phyloP scores from a whole-genome alignment of 805 yeast species.

The Schizosaccharomyces cryophilus region DNA sequence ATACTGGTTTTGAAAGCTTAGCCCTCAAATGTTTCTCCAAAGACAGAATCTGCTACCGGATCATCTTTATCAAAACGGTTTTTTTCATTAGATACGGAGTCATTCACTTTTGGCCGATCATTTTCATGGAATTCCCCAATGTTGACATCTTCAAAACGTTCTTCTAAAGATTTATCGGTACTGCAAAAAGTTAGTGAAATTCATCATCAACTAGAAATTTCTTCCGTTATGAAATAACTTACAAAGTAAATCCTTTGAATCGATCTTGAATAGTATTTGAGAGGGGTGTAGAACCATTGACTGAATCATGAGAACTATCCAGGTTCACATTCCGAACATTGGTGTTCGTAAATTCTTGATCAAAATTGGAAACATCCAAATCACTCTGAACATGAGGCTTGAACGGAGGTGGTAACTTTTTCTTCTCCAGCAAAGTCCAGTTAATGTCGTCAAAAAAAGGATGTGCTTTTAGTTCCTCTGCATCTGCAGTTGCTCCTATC shows the following conservation, averaged over 20 bases:
- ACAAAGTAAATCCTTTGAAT: slow-evolving; percentile 77
- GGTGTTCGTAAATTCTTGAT: slow-evolving; percentile 88
- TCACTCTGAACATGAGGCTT: slow-evolving; percentile 69
- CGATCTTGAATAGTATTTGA: slow-evolving; percentile 90
- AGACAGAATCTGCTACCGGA: not conserved
- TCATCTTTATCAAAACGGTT: not conserved
- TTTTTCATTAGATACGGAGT: not conserved
- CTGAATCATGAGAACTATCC: slow-evolving; percentile 10
- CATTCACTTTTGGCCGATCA: too few relatives aligned
- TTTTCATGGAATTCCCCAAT: too few relatives aligned
- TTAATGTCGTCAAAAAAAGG: slow-evolving; percentile 79
- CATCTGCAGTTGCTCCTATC: slow-evolving; percentile 75
- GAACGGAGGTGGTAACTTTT: slow-evolving; percentile 86
- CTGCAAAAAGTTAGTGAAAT: not conserved
- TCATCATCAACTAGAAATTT: not conserved
- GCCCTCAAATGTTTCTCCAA: not conserved
- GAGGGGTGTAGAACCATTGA: slow-evolving; percentile 38
- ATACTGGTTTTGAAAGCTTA: not conserved
- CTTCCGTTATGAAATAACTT: not conserved
- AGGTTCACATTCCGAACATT: slow-evolving; percentile 26
- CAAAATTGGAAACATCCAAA: slow-evolving; percentile 87
- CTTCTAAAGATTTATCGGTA: too few relatives aligned
- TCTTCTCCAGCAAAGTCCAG: slow-evolving; percentile 56
- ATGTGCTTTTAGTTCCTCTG: slow-evolving; percentile 75
- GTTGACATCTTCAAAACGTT: too few relatives aligned